A percentile compares a stretch with the other conserved stretches of the same genome.
Evolutionary conservation across 495 filamentous ascomycete species (phyloP).

Genomic region (Hypoxylon trugodes): DNA sequence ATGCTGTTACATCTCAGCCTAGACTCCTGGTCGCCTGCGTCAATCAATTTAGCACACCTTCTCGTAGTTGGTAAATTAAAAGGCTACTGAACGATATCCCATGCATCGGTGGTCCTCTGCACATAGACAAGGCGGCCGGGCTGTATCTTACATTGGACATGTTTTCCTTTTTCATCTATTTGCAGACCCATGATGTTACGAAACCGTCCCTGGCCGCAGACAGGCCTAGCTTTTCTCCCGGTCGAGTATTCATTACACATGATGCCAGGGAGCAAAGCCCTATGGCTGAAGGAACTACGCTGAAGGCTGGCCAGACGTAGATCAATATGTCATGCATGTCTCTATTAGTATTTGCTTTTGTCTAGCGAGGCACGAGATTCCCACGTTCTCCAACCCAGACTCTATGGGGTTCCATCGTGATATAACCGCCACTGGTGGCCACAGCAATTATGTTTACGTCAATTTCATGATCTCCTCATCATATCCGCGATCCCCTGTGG

Average conservation of each 20-base stretch:
- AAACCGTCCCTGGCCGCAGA: background rate
- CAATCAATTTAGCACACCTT: conserved; percentile 11
- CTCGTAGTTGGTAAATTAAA: conserved; percentile 12
- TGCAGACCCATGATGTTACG: conserved; percentile 22
- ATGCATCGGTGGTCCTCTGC: conserved; percentile 14
- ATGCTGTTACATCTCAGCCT: conserved; percentile 7
- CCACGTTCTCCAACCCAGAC: conserved; percentile 31
- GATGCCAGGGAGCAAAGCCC: background rate
- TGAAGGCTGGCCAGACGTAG: conserved; percentile 3
- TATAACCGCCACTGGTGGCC: conserved; percentile 28
- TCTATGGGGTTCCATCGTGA: conserved; percentile 11
- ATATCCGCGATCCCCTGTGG: conserved; percentile 27
- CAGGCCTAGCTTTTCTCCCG: background rate
- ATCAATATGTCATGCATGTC: conserved; percentile 14
- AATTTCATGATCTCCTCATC: conserved; percentile 35
- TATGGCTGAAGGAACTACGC: conserved; percentile 1
- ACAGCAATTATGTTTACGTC: conserved; percentile 25
- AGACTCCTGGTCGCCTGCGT: conserved; percentile 1
- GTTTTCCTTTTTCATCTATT: conserved; percentile 17
- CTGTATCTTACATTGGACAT: conserved; percentile 15
- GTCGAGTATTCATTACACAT: background rate
- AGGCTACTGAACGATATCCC: background rate
- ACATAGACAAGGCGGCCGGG: conserved; percentile 17
- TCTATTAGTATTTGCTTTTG: conserved; percentile 24
- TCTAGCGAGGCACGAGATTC: conserved; percentile 11